A percentile compares a stretch with the other conserved stretches of the same genome.
phyloP scores from a whole-genome alignment of 1,284 basidiomycete species.

The Ustilago shanxiensis region DNA sequence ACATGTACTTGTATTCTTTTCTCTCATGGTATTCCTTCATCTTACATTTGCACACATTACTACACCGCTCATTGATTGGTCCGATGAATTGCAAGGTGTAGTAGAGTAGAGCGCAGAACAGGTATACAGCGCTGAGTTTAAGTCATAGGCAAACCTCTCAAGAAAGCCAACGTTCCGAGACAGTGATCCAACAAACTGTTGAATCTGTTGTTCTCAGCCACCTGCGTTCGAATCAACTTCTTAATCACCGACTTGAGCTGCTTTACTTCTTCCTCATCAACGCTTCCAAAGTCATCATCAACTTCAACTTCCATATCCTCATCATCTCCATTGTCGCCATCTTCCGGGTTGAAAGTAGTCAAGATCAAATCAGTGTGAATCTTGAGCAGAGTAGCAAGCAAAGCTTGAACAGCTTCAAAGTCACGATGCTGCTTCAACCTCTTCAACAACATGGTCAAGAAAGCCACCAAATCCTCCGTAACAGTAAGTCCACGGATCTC shows the following conservation, averaged over 20 bases:
- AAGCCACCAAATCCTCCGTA: constrained; percentile 77
- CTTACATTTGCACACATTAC: neutral
- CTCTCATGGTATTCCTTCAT: constrained; percentile 8
- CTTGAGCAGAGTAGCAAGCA: constrained; percentile 85
- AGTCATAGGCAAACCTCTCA: constrained; percentile 64
- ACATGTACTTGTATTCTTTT: constrained; percentile 23
- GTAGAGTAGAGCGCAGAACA: neutral
- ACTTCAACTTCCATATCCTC: constrained; percentile 28
- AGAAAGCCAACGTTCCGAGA: constrained; percentile 62
- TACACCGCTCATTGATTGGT: neutral
- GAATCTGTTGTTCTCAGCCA: constrained; percentile 52
- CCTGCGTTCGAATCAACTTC: constrained; percentile 53
- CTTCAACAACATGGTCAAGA: constrained; percentile 80
- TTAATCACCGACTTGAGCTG: constrained; percentile 49
- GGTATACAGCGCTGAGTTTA: too few relatives aligned
- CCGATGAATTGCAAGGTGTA: neutral
- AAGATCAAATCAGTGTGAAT: constrained; percentile 79
- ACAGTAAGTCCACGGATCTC: constrained; percentile 84
- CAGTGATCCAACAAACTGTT: constrained; percentile 65
- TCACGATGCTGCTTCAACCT: constrained; percentile 85
- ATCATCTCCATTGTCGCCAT: constrained; percentile 73
- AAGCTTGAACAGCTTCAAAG: constrained; percentile 94
- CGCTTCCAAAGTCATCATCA: constrained; percentile 12
- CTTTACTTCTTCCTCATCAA: constrained; percentile 35
- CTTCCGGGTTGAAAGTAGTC: constrained; percentile 53